Base-by-base conservation (phyloP, 2,329 filamentous ascomycete genomes). In the Arthrinium phaeospermum region DNA sequence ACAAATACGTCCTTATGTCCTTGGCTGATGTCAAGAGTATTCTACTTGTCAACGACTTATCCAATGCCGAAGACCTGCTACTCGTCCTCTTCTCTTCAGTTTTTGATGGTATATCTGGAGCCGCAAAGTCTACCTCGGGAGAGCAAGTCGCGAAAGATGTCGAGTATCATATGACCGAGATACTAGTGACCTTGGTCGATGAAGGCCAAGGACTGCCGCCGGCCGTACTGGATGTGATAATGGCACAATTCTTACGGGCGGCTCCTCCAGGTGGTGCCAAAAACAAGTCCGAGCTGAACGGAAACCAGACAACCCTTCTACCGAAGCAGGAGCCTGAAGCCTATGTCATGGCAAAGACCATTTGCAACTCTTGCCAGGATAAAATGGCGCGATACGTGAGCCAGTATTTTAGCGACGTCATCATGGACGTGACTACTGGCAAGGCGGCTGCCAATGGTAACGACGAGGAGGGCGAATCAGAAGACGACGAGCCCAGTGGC, bases 321-420 rank as follows among this genome's bases (percentile, higher is more conserved):
- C 86, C 94, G 70, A 97, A 97, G 79, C 93, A 96, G 74, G 93
- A 97, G 71, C 96, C 96, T 1, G 91, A 95, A 22, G 95, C 96
- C 1, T 99, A 99, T 84, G 93, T 96, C 79, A 97, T 98, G 93
- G 96, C 96, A 30, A 97, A 97, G 83, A 94, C 93, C 2, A 92
- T 99, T 64, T 99, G 96, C 85, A 96, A 95, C 78, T 90, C 90
- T 24, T 97, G 92, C 76, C 91, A 94, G 0, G 96, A 98, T 77
- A 97, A 97, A 82, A 98, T 99, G 96, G 92, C 94, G 0, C 92
- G 95, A 74, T 94, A 97, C 76, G 92, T 98, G 71, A 96, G 94
- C 76, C 95, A 97, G 79, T 99, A 98, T 81, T 99, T 99, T 81
- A 97, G 95, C 82, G 95, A 97, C 72, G 95, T 98, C 70, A 97